These are phyloP conservation scores for Lanmaoa rubissima DNA, from an alignment of 768 basidiomycete genomes.

Conservation along the genomic window DNA sequence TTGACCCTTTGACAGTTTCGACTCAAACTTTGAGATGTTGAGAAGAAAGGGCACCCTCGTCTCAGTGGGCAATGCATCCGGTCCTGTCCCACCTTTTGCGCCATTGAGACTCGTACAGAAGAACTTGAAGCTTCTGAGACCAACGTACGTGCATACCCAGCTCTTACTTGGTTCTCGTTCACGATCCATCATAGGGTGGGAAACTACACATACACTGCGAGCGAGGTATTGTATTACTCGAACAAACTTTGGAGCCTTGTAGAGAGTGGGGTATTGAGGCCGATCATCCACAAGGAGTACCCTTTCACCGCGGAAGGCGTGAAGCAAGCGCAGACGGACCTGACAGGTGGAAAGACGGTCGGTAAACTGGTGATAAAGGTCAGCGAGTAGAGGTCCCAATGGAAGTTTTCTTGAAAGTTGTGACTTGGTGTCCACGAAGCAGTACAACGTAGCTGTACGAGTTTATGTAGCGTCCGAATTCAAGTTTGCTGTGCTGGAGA, in stretches of 20 bases:
- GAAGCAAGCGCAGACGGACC: slow-evolving; percentile 71
- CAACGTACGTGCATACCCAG: slow-evolving; percentile 49
- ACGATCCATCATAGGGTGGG: slow-evolving; percentile 46
- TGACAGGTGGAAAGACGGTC: slow-evolving; percentile 71
- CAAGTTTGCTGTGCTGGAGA: neutral
- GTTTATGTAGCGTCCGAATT: neutral
- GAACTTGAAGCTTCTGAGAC: slow-evolving; percentile 76
- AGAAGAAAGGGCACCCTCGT: slow-evolving; percentile 89
- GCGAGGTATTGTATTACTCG: slow-evolving; percentile 69
- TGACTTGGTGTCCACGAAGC: neutral
- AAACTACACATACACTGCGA: slow-evolving; percentile 72
- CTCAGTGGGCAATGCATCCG: slow-evolving; percentile 90
- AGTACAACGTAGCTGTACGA: slow-evolving; percentile 6
- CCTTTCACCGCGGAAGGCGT: slow-evolving; percentile 81
- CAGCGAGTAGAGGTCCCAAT: slow-evolving; percentile 12
- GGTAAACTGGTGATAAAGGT: slow-evolving; percentile 89
- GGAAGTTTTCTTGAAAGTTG: neutral
- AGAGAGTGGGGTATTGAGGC: slow-evolving; percentile 56
- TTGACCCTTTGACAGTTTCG: slow-evolving; percentile 48
- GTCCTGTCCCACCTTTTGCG: slow-evolving; percentile 72
- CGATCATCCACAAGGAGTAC: slow-evolving; percentile 74
- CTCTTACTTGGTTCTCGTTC: neutral
- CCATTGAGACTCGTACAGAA: slow-evolving; percentile 74
- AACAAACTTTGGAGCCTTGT: slow-evolving; percentile 63
- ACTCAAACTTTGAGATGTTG: slow-evolving; percentile 76